Conservation (phyloP, 2,329 filamentous ascomycete species). For the Trichoderma arundinaceum region DNA sequence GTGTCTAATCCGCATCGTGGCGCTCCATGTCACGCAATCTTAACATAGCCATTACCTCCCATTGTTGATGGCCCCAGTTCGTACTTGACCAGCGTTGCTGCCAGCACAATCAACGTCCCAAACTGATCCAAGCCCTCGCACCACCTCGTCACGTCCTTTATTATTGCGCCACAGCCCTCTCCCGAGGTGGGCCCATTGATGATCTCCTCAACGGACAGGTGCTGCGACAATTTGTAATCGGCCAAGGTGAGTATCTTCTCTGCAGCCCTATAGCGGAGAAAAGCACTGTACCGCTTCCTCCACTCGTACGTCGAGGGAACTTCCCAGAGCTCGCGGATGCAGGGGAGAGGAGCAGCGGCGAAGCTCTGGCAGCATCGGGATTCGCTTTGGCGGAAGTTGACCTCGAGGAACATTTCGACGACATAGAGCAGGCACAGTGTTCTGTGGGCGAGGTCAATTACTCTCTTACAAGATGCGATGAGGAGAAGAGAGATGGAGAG, state of each 20-base stretch:
- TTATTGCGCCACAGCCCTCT: neutral
- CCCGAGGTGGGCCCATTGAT: neutral
- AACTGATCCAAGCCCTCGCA: slow-evolving; percentile 26
- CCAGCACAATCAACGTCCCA: slow-evolving; percentile 18
- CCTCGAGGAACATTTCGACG: slow-evolving; percentile 34
- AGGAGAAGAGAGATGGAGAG: too few species aligned
- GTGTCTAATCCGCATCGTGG: neutral
- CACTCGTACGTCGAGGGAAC: slow-evolving; percentile 30
- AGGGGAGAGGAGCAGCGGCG: slow-evolving; percentile 30
- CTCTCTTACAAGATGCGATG: too few species aligned
- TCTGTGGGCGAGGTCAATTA: slow-evolving; percentile 3
- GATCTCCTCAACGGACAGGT: slow-evolving; percentile 10
- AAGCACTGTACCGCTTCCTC: slow-evolving; percentile 18
- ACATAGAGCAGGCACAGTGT: slow-evolving; percentile 31
- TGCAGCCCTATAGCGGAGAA: slow-evolving; percentile 4
- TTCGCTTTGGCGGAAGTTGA: slow-evolving; percentile 23
- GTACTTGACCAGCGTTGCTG: slow-evolving; percentile 20
- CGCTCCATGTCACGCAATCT: neutral
- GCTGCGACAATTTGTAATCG: slow-evolving; percentile 21
- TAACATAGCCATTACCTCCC: neutral
- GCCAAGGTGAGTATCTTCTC: neutral
- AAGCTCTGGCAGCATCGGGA: slow-evolving; percentile 21
- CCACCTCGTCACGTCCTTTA: slow-evolving; percentile 24
- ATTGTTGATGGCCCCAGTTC: neutral
- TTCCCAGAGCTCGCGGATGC: slow-evolving; percentile 36